Evolutionary conservation across 805 yeast genomes (phyloP).

Genomic region (Zygotorulaspora florentina): DNA sequence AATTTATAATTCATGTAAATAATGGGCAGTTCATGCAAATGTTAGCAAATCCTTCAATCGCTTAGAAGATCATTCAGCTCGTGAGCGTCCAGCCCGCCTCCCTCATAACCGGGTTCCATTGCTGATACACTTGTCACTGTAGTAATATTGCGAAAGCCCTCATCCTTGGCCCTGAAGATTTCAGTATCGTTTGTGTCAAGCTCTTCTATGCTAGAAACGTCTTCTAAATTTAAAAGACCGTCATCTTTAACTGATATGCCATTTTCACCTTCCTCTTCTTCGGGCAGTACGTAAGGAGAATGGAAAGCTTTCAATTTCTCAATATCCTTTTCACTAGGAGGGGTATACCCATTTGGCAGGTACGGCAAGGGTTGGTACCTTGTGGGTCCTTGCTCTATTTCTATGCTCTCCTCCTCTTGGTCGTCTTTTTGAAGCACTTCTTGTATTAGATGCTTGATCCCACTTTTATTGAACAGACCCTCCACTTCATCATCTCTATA

Average conservation of each 20-base stretch:
- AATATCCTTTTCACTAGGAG: conserved; percentile 36
- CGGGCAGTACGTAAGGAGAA: conserved; percentile 14
- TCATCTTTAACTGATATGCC: conserved; percentile 26
- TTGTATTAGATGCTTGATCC: conserved; percentile 19
- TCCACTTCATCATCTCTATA: conserved; percentile 10
- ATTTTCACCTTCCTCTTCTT: conserved; percentile 10
- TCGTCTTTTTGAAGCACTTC: conserved; percentile 11
- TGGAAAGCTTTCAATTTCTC: conserved; percentile 22
- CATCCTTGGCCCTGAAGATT: neutral
- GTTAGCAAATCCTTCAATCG: conserved; percentile 1
- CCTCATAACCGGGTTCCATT: conserved; percentile 21
- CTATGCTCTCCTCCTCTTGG: conserved; percentile 15
- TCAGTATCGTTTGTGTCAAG: conserved; percentile 13
- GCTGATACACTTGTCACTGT: conserved; percentile 3
- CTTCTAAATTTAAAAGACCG: conserved; percentile 11
- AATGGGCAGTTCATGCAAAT: neutral
- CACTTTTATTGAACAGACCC: conserved; percentile 13
- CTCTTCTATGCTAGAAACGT: conserved; percentile 24
- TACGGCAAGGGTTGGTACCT: conserved; percentile 39
- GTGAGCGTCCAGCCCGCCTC: conserved; percentile 24
- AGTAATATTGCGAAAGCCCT: neutral
- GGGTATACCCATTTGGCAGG: conserved; percentile 44
- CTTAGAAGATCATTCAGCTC: conserved; percentile 25
- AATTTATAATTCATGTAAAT: conserved; percentile 1
- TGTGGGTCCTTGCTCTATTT: conserved; percentile 46